phyloP scores from a whole-genome alignment of 2,329 filamentous ascomycete genomes.

The Fusarium sulawesiense region DNA sequence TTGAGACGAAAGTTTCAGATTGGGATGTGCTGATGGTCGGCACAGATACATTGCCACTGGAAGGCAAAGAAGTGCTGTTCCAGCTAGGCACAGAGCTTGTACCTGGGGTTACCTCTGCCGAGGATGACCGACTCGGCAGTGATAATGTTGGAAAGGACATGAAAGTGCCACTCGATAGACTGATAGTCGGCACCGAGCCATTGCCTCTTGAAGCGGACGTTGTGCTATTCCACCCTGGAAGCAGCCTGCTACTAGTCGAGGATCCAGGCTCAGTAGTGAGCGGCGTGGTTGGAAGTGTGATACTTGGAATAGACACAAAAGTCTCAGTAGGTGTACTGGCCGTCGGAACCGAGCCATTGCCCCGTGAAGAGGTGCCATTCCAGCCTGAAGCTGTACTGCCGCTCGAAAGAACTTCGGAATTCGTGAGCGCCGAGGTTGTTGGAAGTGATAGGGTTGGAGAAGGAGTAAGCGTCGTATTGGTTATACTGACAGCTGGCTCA shows the following conservation, averaged over 20 bases:
- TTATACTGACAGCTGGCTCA: neutral
- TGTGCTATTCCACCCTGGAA: constrained; percentile 14
- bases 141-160: constrained; percentile 2
- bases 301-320: neutral
- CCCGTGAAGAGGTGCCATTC: neutral
- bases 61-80: constrained; percentile 5
- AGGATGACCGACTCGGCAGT: neutral
- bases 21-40: constrained; percentile 1
- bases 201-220: neutral
- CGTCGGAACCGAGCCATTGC: neutral
- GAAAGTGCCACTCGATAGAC: constrained; percentile 9
- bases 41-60: neutral
- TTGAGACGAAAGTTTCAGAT: neutral
- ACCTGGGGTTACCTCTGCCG: neutral
- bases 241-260: neutral
- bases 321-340: neutral
- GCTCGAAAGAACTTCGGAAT: neutral
- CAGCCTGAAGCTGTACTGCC: neutral
- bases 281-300: neutral
- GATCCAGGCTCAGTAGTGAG: neutral
- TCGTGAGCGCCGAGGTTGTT: neutral
- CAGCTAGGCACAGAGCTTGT: neutral
- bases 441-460: neutral
- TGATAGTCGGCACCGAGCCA: neutral
- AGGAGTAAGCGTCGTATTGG: constrained; percentile 2